Percentiles rank a stretch among this genome's conserved stretches.
Evolutionary conservation across 2,329 filamentous ascomycete species (phyloP).

Genomic region (Diaporthe nobilis): DNA sequence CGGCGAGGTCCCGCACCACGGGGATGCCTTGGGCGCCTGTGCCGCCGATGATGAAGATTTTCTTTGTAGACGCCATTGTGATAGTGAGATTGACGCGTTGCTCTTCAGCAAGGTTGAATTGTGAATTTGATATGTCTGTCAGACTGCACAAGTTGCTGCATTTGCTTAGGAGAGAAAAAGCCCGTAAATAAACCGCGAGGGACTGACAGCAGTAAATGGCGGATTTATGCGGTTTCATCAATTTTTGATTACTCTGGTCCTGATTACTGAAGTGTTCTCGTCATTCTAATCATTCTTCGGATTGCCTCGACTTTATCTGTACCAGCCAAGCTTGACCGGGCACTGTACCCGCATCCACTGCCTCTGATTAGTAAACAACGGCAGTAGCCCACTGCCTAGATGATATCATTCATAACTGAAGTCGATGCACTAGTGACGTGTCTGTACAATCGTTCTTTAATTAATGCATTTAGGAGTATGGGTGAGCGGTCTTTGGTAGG

Average conservation of each 20-base stretch:
- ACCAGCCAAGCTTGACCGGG: neutral
- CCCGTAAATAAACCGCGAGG: too few relatives aligned
- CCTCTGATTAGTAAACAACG: neutral
- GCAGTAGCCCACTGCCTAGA: neutral
- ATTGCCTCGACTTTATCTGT: neutral
- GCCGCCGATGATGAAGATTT: constrained; percentile 60
- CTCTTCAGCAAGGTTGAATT: neutral
- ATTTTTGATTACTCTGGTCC: neutral
- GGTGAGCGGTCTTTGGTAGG: neutral
- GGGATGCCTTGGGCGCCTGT: constrained; percentile 67
- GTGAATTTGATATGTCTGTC: neutral
- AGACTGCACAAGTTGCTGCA: neutral
- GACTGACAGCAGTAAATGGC: too few relatives aligned
- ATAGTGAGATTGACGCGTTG: too few relatives aligned
- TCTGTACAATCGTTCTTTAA: neutral
- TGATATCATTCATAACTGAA: neutral
- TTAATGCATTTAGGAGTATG: neutral
- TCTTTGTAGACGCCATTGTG: neutral
- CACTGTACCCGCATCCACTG: too few relatives aligned
- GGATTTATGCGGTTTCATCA: too few relatives aligned
- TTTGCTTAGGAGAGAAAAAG: neutral
- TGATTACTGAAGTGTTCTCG: neutral
- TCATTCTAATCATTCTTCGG: neutral
- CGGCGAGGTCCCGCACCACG: constrained; percentile 58
- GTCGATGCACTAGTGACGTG: neutral